phyloP scores from a whole-genome alignment of 2,329 filamentous ascomycete species.

The Dichotomopilus funicola region DNA sequence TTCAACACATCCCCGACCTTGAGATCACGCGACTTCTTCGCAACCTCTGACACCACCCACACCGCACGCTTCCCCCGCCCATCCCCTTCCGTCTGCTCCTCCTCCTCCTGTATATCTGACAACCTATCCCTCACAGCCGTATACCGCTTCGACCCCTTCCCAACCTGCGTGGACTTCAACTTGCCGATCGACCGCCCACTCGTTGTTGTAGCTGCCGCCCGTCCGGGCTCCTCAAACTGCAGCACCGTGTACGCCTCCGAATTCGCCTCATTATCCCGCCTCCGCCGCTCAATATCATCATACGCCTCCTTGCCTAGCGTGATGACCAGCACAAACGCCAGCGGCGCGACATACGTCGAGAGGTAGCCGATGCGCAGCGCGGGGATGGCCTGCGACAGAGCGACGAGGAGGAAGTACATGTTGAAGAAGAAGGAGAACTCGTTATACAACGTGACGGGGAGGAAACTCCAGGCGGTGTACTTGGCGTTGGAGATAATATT shows the following conservation, averaged over 20 bases:
- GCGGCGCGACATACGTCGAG: constrained; percentile 84
- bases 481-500: constrained; percentile 96
- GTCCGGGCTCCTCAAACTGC: constrained; percentile 55
- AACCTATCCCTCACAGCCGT: constrained; percentile 39
- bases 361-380: constrained; percentile 88
- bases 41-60: constrained; percentile 56
- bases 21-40: constrained; percentile 78
- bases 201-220: constrained; percentile 19
- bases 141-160: constrained; percentile 34
- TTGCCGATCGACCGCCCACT: constrained; percentile 34
- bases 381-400: constrained; percentile 86
- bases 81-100: constrained; percentile 45
- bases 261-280: constrained; percentile 89
- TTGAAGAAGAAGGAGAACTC: constrained; percentile 99
- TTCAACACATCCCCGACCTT: constrained; percentile 96
- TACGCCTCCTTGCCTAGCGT: constrained; percentile 93
- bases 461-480: constrained; percentile 90
- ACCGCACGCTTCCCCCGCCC: constrained; percentile 35
- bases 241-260: constrained; percentile 80
- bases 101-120: constrained; percentile 65
- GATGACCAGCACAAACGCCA: constrained; percentile 86
- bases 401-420: constrained; percentile 95
- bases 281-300: constrained; percentile 81
- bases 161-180: constrained; percentile 40
- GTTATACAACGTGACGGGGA: constrained; percentile 92